Evolutionary conservation across 129 eudicot genomes (phyloP), one percentile per base, ranked within the genome.

Genomic region (Helianthus tuberosus): DNA sequence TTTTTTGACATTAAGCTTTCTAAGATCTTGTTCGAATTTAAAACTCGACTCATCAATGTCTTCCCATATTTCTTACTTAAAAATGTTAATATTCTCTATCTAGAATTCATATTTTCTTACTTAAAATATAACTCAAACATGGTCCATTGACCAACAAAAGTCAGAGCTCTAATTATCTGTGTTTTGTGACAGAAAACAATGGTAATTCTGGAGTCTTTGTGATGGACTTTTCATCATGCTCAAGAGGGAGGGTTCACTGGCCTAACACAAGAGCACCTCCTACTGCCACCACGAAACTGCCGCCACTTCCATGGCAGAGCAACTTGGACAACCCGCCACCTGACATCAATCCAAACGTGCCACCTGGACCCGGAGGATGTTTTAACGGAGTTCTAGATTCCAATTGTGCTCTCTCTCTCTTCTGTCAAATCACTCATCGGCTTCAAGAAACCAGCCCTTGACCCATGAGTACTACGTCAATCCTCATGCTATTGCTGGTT

Each of bases 351-450:
- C 83, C 79, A 50, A 81, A 11, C 46, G 78, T 81, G 66, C 80
- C 91, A 62, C 77, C 93, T 3, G 89, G 87, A 80, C 75, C 91
- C 0, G 89, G 87, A 80, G 89, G 86, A 77, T 84, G 88, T 72
- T 82, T 70, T 63, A 38, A 74, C 11, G 91, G 89, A 51, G 87
- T 89, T 57, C 70, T 87, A 7, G 91, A 86, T 88, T 86, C 93
- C 74, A 81, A 78, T 77, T 80, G 96, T 94, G 99, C 97, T 94
- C 97, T 85, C 97, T n/a, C n/a, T 94, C 99, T 94, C 97, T 94
- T 94, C 99, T 94, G 99, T 94, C 99, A 94, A 88, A 81, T 87
- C 91, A 94, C 60, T 74, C 91, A 44, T 83, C 93, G 76, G 85
- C 76, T 84, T 89, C 94, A 71, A 77, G 85, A 75, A 78, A 59